Base-by-base conservation (phyloP, 495 filamentous ascomycete species). In the Neurospora sp. region DNA sequence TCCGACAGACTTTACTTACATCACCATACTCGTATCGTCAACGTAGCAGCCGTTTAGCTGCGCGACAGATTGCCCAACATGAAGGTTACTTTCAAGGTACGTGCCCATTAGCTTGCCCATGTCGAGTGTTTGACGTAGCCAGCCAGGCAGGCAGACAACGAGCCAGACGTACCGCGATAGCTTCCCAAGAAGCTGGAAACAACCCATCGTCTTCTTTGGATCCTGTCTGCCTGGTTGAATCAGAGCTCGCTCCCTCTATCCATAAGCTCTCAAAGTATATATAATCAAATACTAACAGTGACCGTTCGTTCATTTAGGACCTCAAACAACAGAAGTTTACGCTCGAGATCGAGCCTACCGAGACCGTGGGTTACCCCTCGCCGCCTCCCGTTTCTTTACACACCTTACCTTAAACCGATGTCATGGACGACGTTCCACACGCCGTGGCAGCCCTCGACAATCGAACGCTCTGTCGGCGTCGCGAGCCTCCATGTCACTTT, bases 281-380 rank as follows among this genome's bases (percentile, higher is more conserved):
- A 62, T 8, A 62, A 7, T 8, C 23, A 16, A 16, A 62, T 31
- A 16, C 23, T 62, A 62, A 62, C 23, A 31, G 23, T 62, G 23
- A 16, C 23, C 6, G 48, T 20, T 14, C 6, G 23, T 20, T 14
- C 62, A 39, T 77, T 40, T 75, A 96, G 94, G 96, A 99, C 84
- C 87, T 99, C 78, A 98, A 97, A 86, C 95, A 98, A 81, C 93
- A 97, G 79, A 98, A 97, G 87, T 99, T 99, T 82, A 87, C 89
- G 73, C 90, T 99, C 84, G 95, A 98, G 77, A 93, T 91, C 74
- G 96, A 98, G 81, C 93, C 94, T 71, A 91, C 92, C 73, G 94
- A 97, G 80, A 93, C 92, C 78, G 94, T 98, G 92, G 77, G 92
- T 83, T 80, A 78, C 76, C 78, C 78, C 75, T 79, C 76, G 72